phyloP scores from a whole-genome alignment of 257 asterid species.

The Rhazya stricta region DNA sequence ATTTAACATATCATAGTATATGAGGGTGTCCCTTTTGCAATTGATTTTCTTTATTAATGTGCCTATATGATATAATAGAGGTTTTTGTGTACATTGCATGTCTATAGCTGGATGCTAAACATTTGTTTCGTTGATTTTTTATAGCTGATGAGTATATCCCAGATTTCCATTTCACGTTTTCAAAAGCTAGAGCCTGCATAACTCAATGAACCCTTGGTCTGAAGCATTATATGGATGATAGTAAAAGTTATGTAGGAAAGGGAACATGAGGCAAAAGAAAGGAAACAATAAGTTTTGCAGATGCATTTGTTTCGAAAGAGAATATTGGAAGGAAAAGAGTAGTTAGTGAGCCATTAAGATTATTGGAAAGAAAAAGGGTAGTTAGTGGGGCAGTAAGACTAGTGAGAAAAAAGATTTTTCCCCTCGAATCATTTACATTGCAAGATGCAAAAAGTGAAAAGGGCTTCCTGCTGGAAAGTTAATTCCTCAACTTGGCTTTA shows the following conservation, averaged over 20 bases:
- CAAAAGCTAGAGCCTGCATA: background rate
- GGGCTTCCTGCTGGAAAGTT: background rate
- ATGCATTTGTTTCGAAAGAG: background rate
- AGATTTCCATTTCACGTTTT: background rate
- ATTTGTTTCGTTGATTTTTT: background rate
- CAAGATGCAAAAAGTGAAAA: background rate
- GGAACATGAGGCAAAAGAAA: background rate
- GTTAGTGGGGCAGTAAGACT: background rate
- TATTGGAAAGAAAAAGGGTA: no score
- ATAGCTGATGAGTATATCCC: background rate
- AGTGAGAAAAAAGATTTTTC: background rate
- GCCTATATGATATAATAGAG: background rate
- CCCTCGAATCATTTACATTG: no score
- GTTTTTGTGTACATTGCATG: background rate
- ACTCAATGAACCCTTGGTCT: no score
- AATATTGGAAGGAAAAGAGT: background rate
- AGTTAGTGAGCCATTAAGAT: no score
- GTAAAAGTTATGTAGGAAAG: background rate
- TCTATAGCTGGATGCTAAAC: background rate
- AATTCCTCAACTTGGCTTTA: background rate
- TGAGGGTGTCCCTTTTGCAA: background rate
- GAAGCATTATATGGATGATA: background rate
- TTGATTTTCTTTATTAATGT: background rate
- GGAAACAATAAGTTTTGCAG: no score
- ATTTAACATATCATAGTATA: background rate